phyloP scores from a whole-genome alignment of 805 yeast genomes.

The Yamadazyma phyllophila region DNA sequence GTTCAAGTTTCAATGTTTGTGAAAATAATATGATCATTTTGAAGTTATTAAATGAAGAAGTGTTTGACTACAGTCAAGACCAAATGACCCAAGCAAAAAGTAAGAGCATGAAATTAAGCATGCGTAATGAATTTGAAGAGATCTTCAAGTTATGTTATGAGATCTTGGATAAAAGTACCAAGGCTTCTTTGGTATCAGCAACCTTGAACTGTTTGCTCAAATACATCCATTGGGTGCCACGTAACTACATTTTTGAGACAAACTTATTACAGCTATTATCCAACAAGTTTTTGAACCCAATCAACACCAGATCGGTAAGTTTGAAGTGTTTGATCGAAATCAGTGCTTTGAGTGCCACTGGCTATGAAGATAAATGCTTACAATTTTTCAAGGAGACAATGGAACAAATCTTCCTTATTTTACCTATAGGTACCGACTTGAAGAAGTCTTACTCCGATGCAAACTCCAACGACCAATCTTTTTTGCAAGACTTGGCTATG shows the following conservation, averaged over 20 bases:
- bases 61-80: conserved; percentile 92
- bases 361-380: conserved; percentile 55
- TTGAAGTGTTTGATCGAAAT: conserved; percentile 93
- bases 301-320: conserved; percentile 78
- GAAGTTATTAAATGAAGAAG: conserved; percentile 88
- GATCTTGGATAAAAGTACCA: conserved; percentile 85
- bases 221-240: conserved; percentile 93
- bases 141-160: conserved; percentile 92
- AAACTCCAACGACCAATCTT: conserved; percentile 82
- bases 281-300: conserved; percentile 71
- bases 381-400: conserved; percentile 69
- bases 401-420: conserved; percentile 62
- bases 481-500: conserved; percentile 92
- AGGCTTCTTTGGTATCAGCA: conserved; percentile 77
- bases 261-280: conserved; percentile 70
- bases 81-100: conserved; percentile 97
- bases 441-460: conserved; percentile 71
- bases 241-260: conserved; percentile 86
- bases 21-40: conserved; percentile 96
- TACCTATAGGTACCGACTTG: conserved; percentile 74
- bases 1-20: conserved; percentile 87
- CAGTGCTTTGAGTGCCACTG: conserved; percentile 61
- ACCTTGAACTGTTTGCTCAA: conserved; percentile 79
- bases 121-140: conserved; percentile 89
- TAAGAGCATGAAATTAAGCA: conserved; percentile 71